Evolutionary conservation across 73 alveolate genomes (phyloP).

Genomic region (Tetrahymena elliotti): DNA sequence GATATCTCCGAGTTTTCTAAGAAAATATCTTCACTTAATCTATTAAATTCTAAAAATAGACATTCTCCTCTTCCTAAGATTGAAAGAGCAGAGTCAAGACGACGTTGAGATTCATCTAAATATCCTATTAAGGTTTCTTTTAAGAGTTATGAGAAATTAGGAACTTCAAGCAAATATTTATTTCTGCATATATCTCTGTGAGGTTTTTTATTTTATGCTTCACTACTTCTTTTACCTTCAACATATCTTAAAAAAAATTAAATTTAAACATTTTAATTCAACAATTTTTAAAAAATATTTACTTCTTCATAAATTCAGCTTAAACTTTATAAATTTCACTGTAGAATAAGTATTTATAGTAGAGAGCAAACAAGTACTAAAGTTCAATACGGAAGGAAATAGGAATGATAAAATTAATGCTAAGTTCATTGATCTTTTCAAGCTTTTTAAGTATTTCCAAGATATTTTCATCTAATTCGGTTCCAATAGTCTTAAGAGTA

Average conservation of each 20-base stretch:
- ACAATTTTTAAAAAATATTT: neutral
- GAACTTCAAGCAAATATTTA: conserved; percentile 15
- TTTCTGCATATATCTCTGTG: conserved; percentile 26
- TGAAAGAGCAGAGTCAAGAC: conserved; percentile 7
- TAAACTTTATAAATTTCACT: neutral
- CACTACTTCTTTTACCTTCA: neutral
- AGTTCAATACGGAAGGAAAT: conserved; percentile 8
- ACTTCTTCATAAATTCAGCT: conserved; percentile 11
- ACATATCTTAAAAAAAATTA: neutral
- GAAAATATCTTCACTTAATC: conserved; percentile 21
- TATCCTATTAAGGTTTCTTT: neutral
- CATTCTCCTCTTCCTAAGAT: conserved; percentile 33
- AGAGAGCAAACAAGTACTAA: conserved; percentile 2
- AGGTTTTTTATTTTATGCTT: conserved; percentile 3
- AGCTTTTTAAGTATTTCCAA: conserved; percentile 1
- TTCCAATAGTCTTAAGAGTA: neutral
- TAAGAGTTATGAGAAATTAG: conserved; percentile 7
- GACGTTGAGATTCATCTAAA: conserved; percentile 9
- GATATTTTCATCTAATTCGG: neutral
- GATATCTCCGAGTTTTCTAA: conserved; percentile 18
- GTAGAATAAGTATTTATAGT: neutral
- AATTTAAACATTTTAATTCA: neutral
- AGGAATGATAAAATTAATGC: conserved; percentile 24
- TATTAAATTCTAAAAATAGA: conserved; percentile 21
- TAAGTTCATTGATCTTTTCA: conserved; percentile 4